Conservation (phyloP, 768 basidiomycete genomes). For the Nevesoporus exiguus region DNA sequence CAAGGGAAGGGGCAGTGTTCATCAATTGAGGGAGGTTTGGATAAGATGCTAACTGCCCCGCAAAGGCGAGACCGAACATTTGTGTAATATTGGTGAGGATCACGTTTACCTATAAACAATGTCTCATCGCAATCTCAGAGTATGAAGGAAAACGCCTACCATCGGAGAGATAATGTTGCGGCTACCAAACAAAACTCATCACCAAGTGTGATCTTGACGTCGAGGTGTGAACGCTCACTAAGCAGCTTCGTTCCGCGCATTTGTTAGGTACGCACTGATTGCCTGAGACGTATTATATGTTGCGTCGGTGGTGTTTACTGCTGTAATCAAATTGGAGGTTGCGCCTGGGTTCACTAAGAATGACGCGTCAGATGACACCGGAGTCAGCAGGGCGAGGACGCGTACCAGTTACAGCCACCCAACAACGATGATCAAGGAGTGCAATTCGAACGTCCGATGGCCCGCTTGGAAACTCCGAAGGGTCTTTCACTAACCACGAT, state of each 20-base stretch:
- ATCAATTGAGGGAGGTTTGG: slow-evolving; percentile 38
- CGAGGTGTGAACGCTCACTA: slow-evolving; percentile 41
- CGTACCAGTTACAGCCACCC: slow-evolving; percentile 55
- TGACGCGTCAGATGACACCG: neutral
- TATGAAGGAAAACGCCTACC: neutral
- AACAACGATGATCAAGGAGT: slow-evolving; percentile 48
- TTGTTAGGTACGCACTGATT: slow-evolving; percentile 44
- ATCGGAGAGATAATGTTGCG: slow-evolving; percentile 15
- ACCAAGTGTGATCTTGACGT: neutral
- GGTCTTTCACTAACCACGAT: slow-evolving; percentile 43
- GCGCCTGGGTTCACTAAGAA: slow-evolving; percentile 42
- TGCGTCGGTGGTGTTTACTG: slow-evolving; percentile 39
- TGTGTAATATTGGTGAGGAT: slow-evolving; percentile 39
- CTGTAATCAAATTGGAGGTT: slow-evolving; percentile 34
- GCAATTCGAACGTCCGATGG: slow-evolving; percentile 39
- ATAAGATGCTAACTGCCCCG: slow-evolving; percentile 23
- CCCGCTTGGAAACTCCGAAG: slow-evolving; percentile 46
- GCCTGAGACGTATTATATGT: slow-evolving; percentile 47
- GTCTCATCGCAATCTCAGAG: neutral
- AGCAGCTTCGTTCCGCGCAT: slow-evolving; percentile 56
- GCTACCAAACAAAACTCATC: slow-evolving; percentile 12
- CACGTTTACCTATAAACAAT: slow-evolving; percentile 21
- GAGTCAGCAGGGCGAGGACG: slow-evolving; percentile 3
- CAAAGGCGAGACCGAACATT: slow-evolving; percentile 34
- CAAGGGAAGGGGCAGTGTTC: slow-evolving; percentile 44